phyloP scores from a whole-genome alignment of 768 basidiomycete genomes.

The Rhizopogon vulgaris region DNA sequence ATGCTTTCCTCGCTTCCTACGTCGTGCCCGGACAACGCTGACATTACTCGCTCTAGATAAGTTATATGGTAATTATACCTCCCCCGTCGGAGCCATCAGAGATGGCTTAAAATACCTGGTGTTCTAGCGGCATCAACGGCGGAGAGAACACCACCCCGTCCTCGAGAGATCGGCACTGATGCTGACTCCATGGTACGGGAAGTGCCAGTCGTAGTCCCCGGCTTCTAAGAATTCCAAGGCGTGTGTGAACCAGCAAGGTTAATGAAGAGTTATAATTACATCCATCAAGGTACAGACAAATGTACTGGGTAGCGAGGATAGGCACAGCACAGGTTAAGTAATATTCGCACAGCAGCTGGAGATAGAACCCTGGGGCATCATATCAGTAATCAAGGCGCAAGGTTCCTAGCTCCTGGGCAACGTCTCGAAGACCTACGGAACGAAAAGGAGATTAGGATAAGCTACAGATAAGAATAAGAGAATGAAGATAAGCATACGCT shows the following conservation, averaged over 20 bases:
- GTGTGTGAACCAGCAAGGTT: too few species aligned
- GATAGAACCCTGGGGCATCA: neutral
- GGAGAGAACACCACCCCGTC: neutral
- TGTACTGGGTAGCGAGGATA: neutral
- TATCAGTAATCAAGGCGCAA: neutral
- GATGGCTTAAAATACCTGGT: neutral
- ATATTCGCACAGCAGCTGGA: neutral
- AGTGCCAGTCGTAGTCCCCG: too few species aligned
- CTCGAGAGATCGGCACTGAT: neutral
- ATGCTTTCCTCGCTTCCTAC: neutral
- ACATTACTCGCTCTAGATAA: too few species aligned
- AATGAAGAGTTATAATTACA: too few species aligned
- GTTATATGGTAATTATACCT: too few species aligned
- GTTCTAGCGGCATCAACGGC: neutral
- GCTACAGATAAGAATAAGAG: neutral
- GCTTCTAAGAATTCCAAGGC: too few species aligned
- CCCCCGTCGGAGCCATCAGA: too few species aligned
- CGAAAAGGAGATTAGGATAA: neutral
- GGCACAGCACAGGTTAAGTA: neutral
- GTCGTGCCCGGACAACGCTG: neutral
- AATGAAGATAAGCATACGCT: slow-evolving; percentile 11
- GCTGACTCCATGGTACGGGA: neutral
- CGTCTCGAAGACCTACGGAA: neutral
- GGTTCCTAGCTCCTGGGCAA: neutral
- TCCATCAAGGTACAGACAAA: neutral